Evolutionary conservation across 176 grass and related monocot genomes (phyloP), one percentile per base, ranked within the genome.

Genomic region (Elaeis guineensis): DNA sequence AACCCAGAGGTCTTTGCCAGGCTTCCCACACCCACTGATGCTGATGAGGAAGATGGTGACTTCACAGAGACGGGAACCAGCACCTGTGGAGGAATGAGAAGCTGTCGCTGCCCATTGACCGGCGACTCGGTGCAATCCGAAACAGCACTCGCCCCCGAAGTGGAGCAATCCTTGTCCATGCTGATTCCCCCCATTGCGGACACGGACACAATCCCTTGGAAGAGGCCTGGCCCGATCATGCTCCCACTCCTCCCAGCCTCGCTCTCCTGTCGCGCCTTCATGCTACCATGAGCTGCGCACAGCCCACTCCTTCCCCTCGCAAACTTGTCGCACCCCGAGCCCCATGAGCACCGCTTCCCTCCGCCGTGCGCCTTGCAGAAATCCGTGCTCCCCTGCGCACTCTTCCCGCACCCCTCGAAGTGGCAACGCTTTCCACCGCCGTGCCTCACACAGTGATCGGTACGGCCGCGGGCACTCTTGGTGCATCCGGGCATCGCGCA

Each of bases 281-380:
- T 70, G 52, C 78, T 82, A 30, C 83, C 83, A 67, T 86, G 83
- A 2, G 83, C 83, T 0, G 83, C 83, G 14, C 83, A 86, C 49
- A 86, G 63, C 44, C 83, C 78, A 14, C 83, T 82, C 78, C 74
- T 82, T 18, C 83, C 83, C 48, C 83, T 75, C 7, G 83, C 72
- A 6, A 86, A 86, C 48, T 86, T 86, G 66, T 86, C 83, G 55
- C 83, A 86, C 2, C 83, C 83, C 0, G 61, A 78, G 57, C 61
- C 53, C 83, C 83, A 86, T 17, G 78, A 54, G 64, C 83, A 86
- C 21, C 83, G 74, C 20, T 86, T 86, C 52, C 83, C 83, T 51
- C 83, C 83, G 0, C 83, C 83, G 1, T 86, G 83, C 32, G 83
- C 78, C 69, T 86, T 86, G 62, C 83, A 86, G 70, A 86, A 86